Evolutionary conservation across 2,329 filamentous ascomycete species (phyloP).

Genomic region (Sclerotinia subarctica): DNA sequence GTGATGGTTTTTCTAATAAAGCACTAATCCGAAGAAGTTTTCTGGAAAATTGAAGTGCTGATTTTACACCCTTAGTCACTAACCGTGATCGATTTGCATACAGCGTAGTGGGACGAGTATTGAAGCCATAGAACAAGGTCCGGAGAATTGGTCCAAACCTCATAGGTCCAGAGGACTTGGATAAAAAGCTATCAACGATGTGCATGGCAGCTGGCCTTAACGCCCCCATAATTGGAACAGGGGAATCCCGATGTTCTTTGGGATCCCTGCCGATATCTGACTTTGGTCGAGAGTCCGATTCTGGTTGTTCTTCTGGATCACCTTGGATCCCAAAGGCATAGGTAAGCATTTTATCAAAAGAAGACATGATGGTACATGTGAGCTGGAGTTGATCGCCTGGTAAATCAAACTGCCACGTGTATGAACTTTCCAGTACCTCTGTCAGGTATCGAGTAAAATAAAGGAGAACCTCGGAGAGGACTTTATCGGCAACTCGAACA

Average conservation of each 20-base stretch:
- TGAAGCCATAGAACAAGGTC: constrained; percentile 61
- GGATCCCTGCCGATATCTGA: background rate
- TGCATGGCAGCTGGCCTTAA: constrained; percentile 73
- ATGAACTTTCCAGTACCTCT: constrained; percentile 81
- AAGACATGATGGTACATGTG: constrained; percentile 62
- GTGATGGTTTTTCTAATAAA: constrained; percentile 58
- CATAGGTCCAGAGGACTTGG: constrained; percentile 64
- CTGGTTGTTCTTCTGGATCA: constrained; percentile 44
- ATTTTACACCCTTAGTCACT: constrained; percentile 59
- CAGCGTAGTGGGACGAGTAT: constrained; percentile 58
- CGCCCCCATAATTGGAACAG: constrained; percentile 30
- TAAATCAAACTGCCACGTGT: constrained; percentile 77
- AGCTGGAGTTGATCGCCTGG: constrained; percentile 67
- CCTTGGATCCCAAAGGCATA: constrained; percentile 75
- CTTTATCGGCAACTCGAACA: constrained; percentile 73
- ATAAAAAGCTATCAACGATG: constrained; percentile 73
- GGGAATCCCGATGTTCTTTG: background rate
- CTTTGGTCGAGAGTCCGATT: constrained; percentile 12
- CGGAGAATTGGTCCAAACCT: constrained; percentile 74
- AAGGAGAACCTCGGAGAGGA: constrained; percentile 67
- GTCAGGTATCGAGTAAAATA: constrained; percentile 73
- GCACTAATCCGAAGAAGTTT: constrained; percentile 68
- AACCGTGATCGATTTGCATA: constrained; percentile 54
- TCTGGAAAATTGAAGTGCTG: constrained; percentile 63
- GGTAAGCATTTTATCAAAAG: constrained; percentile 68